Conservation (phyloP, 2,329 filamentous ascomycete genomes). For the Rosellinia necatrix region DNA sequence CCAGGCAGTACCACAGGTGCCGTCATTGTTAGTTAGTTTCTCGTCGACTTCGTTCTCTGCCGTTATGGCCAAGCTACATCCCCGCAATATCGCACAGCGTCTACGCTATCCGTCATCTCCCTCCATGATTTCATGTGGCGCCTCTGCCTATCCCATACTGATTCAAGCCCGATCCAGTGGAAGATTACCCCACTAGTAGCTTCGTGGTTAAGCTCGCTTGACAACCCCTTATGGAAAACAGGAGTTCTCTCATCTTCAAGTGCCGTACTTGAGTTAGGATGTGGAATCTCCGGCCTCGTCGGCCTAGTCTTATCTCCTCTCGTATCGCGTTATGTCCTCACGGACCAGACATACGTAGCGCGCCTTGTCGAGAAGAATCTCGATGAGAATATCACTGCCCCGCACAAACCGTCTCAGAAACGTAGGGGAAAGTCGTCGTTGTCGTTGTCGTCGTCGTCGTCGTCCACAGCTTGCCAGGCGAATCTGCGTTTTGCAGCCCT, state of each 20-base stretch:
- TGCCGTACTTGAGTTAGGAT: conserved; percentile 79
- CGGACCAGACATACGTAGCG: conserved; percentile 86
- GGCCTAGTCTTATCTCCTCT: conserved; percentile 68
- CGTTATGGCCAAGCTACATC: background rate
- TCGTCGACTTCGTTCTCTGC: background rate
- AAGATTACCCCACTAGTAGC: conserved; percentile 85
- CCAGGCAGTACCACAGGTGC: conserved; percentile 75
- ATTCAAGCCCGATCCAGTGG: conserved; percentile 57
- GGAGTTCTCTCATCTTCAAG: conserved; percentile 59
- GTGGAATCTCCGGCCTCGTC: conserved; percentile 82
- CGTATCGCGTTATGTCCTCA: conserved; percentile 73
- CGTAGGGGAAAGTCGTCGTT: conserved; percentile 32
- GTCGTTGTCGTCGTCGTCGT: no score
- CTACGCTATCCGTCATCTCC: no score
- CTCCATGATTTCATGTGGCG: background rate
- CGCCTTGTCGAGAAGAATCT: conserved; percentile 79
- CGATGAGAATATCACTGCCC: conserved; percentile 55
- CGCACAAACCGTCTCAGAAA: conserved; percentile 25
- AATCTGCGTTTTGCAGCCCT: conserved; percentile 64
- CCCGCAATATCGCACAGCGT: background rate
- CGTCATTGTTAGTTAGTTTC: conserved; percentile 63
- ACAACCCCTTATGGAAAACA: conserved; percentile 65
- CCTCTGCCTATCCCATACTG: background rate
- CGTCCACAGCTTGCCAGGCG: conserved; percentile 9
- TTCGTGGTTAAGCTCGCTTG: conserved; percentile 70